Conservation (phyloP, 2,329 filamentous ascomycete genomes). For the Penicillium verrucosum region DNA sequence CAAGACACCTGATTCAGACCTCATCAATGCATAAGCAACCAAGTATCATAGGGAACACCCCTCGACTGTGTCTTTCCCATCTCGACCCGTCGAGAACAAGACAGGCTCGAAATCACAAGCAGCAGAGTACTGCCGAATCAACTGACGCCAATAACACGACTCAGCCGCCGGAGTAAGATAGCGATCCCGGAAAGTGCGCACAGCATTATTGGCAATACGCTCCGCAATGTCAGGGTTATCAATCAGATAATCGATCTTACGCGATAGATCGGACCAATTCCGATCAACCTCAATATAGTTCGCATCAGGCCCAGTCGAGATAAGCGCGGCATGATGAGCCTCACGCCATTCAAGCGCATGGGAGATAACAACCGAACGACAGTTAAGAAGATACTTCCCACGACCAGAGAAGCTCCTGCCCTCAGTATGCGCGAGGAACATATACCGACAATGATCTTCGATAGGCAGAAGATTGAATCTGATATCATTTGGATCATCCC, state of each 20-base stretch:
- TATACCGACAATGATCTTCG: slow-evolving; percentile 54
- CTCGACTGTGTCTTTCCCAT: slow-evolving; percentile 32
- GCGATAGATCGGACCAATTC: slow-evolving; percentile 56
- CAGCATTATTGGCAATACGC: slow-evolving; percentile 50
- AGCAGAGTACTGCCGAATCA: slow-evolving; percentile 41
- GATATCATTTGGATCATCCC: slow-evolving; percentile 40
- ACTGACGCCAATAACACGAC: slow-evolving; percentile 54
- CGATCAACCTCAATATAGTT: slow-evolving; percentile 50
- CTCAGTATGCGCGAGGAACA: slow-evolving; percentile 54
- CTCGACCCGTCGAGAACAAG: slow-evolving; percentile 28
- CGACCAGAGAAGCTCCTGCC: slow-evolving; percentile 54
- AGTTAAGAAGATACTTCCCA: slow-evolving; percentile 54
- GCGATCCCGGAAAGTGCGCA: slow-evolving; percentile 49
- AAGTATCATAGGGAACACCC: slow-evolving; percentile 43
- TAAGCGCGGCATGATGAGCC: slow-evolving; percentile 48
- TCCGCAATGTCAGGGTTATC: slow-evolving; percentile 45
- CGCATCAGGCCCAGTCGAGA: slow-evolving; percentile 45
- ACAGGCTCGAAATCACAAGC: slow-evolving; percentile 43
- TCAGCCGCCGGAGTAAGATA: slow-evolving; percentile 56
- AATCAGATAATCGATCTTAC: slow-evolving; percentile 44
- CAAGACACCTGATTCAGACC: background rate
- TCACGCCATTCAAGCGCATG: slow-evolving; percentile 51
- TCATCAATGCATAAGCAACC: slow-evolving; percentile 30
- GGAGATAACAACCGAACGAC: slow-evolving; percentile 49
- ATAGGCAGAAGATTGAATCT: slow-evolving; percentile 47